phyloP scores from a whole-genome alignment of 1,284 basidiomycete genomes.

The Violaceomyces palustris region DNA sequence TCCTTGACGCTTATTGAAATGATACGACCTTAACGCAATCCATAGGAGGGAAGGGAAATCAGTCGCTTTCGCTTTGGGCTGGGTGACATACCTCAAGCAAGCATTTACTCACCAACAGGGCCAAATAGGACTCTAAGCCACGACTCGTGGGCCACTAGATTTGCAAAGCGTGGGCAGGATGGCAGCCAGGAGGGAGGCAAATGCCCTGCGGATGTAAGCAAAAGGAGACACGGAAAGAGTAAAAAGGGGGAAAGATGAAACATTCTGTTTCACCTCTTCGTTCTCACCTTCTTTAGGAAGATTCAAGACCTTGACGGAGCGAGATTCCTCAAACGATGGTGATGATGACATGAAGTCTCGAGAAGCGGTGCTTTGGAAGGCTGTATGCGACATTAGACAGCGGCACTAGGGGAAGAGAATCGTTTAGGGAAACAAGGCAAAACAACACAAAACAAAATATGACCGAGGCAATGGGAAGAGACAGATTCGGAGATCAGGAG shows the following conservation, averaged over 20 bases:
- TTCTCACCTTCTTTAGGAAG: background rate
- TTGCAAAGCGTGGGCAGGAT: background rate
- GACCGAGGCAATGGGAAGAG: no score
- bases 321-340: background rate
- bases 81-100: background rate
- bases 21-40: background rate
- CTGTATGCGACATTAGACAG: no score
- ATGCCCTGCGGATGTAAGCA: no score
- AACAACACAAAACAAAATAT: no score
- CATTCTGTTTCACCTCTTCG: no score
- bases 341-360: no score
- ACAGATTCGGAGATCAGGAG: no score
- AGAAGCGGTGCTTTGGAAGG: no score
- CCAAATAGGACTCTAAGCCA: constrained; percentile 10
- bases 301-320: background rate
- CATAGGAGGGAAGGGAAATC: background rate
- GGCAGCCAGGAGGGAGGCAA: background rate
- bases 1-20: background rate
- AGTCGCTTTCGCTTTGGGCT: background rate
- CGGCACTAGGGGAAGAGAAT: no score
- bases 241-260: background rate
- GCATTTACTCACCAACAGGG: constrained; percentile 7
- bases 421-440: no score
- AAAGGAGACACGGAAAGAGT: no score
- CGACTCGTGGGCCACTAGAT: constrained; percentile 7